Evolutionary conservation across 2,329 filamentous ascomycete genomes (phyloP).

Genomic region (Myriosclerotinia duriaeana): DNA sequence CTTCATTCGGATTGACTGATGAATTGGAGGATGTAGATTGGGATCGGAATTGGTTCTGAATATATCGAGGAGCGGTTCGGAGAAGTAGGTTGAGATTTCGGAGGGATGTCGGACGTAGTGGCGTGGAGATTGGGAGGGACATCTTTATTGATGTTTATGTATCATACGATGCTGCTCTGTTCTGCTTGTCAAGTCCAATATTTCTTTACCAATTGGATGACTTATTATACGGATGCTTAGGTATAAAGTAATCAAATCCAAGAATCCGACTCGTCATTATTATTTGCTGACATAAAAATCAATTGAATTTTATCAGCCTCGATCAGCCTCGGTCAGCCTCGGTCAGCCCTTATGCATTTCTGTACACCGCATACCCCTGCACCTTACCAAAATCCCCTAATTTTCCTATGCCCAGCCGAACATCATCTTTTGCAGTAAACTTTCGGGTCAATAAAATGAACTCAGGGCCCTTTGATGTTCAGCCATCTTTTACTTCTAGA

Average conservation of each 20-base stretch:
- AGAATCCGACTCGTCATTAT: neutral
- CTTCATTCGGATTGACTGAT: constrained; percentile 83
- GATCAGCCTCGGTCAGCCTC: constrained; percentile 1
- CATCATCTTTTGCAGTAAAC: too few relatives aligned
- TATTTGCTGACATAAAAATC: constrained; percentile 29
- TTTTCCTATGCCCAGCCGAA: too few relatives aligned
- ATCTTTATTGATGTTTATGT: neutral
- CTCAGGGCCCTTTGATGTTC: constrained; percentile 3
- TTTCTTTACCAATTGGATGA: neutral
- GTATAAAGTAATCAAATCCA: neutral
- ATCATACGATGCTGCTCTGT: too few relatives aligned
- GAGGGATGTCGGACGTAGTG: constrained; percentile 35
- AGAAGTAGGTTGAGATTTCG: constrained; percentile 39
- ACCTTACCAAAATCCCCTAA: neutral
- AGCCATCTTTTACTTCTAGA: neutral
- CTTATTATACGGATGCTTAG: neutral
- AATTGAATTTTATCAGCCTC: constrained; percentile 27
- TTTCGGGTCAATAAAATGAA: constrained; percentile 1
- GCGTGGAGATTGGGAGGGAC: constrained; percentile 23
- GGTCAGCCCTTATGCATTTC: neutral
- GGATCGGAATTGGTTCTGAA: constrained; percentile 36
- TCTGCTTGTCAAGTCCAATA: neutral
- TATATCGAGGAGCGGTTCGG: constrained; percentile 37
- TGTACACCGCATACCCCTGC: neutral
- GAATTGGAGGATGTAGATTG: constrained; percentile 46